Percentiles rank a stretch among this genome's conserved stretches.
phyloP scores from a whole-genome alignment of 2,329 filamentous ascomycete species.

The Fusarium lateritium region DNA sequence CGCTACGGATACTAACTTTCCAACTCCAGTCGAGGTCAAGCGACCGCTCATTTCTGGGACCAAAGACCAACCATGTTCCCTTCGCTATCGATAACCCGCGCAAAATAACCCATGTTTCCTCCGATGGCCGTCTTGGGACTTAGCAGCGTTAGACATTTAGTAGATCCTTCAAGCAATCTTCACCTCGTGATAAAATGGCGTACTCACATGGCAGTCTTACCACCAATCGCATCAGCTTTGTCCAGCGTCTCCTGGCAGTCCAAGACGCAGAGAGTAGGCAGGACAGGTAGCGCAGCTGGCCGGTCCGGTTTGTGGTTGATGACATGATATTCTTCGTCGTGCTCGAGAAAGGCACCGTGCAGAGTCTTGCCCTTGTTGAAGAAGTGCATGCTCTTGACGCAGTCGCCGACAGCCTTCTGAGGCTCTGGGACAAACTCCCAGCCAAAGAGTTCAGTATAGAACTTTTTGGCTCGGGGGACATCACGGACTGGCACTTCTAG shows the following conservation, averaged over 20 bases:
- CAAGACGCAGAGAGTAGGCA: constrained; percentile 54
- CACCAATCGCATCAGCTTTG: constrained; percentile 51
- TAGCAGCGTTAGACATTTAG: background rate
- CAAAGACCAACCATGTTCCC: constrained; percentile 57
- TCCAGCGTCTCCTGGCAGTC: constrained; percentile 53
- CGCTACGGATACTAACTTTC: background rate
- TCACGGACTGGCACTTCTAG: constrained; percentile 57
- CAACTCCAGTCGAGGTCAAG: constrained; percentile 2
- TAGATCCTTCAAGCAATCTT: constrained; percentile 6
- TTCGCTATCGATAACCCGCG: constrained; percentile 57
- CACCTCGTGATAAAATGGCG: background rate
- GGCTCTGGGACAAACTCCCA: constrained; percentile 51
- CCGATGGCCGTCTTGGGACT: constrained; percentile 57
- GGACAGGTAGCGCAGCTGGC: constrained; percentile 47
- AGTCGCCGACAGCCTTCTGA: constrained; percentile 36
- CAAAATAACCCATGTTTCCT: constrained; percentile 54
- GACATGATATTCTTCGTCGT: constrained; percentile 51
- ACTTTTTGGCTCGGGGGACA: constrained; percentile 53
- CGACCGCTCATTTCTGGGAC: constrained; percentile 49
- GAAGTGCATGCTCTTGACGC: constrained; percentile 52
- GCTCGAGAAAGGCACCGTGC: constrained; percentile 55
- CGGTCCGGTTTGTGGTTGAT: constrained; percentile 48
- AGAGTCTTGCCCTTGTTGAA: constrained; percentile 54
- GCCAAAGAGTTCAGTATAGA: constrained; percentile 56
- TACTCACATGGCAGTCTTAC: constrained; percentile 55